Percentiles rank a stretch among this genome's conserved stretches.
phyloP scores from a whole-genome alignment of 495 filamentous ascomycete genomes.

The Trichoderma virens region DNA sequence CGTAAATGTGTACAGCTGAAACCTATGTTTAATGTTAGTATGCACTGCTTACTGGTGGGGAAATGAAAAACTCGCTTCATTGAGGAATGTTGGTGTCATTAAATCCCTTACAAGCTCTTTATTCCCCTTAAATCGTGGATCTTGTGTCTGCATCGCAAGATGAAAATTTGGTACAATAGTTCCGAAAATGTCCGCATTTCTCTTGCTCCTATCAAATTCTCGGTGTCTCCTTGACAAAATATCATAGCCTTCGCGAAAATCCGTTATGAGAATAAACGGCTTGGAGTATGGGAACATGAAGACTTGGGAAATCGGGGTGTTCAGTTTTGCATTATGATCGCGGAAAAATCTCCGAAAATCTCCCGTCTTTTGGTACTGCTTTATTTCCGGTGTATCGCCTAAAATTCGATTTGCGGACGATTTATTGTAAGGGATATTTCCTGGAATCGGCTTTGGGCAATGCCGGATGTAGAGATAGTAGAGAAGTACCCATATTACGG shows the following conservation, averaged over 20 bases:
- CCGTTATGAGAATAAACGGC: constrained; percentile 31
- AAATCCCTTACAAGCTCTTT: constrained; percentile 28
- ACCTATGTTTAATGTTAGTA: constrained; percentile 17
- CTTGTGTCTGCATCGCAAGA: constrained; percentile 19
- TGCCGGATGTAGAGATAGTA: neutral
- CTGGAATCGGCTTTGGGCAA: constrained; percentile 28
- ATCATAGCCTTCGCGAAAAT: constrained; percentile 33
- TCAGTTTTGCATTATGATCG: neutral
- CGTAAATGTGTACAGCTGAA: constrained; percentile 25
- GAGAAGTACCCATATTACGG: neutral
- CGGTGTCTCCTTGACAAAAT: constrained; percentile 30
- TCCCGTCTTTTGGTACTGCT: constrained; percentile 26
- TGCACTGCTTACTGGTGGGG: neutral
- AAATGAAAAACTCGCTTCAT: constrained; percentile 9
- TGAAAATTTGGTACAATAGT: constrained; percentile 25
- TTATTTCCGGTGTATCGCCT: constrained; percentile 11
- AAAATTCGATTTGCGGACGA: constrained; percentile 19
- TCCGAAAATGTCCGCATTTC: constrained; percentile 20
- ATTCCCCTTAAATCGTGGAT: constrained; percentile 26
- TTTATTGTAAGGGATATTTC: constrained; percentile 31
- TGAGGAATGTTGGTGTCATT: constrained; percentile 33
- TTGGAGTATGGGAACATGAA: constrained; percentile 28
- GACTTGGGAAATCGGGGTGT: constrained; percentile 8
- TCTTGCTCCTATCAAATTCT: constrained; percentile 31
- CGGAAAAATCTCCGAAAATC: constrained; percentile 12